Conservation (phyloP, 1,284 basidiomycete genomes). For the Rhodotorula sp. region DNA sequence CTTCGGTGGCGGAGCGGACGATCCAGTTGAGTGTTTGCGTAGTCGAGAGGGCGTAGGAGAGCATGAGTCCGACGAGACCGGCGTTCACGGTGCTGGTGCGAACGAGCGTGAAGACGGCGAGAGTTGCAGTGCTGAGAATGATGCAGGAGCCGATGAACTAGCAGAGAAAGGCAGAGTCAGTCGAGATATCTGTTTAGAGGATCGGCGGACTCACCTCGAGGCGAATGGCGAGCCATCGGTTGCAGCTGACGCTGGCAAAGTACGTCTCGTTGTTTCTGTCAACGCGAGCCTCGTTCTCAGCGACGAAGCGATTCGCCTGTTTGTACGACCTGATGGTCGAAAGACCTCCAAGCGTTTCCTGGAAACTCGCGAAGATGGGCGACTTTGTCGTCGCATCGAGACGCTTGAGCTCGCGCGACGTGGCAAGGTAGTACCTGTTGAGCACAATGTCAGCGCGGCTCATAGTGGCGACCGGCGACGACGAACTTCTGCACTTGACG, state of each 20-base stretch:
- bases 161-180: neutral
- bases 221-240: conserved; percentile 67
- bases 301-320: conserved; percentile 70
- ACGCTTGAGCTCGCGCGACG: conserved; percentile 67
- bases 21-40: conserved; percentile 50
- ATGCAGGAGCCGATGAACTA: conserved; percentile 72
- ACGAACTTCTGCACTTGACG: conserved; percentile 66
- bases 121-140: conserved; percentile 68
- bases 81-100: conserved; percentile 69
- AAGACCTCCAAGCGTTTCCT: conserved; percentile 78
- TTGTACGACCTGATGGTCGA: conserved; percentile 71
- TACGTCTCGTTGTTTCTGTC: conserved; percentile 73
- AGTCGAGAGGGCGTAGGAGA: conserved; percentile 77
- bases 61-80: conserved; percentile 84
- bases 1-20: conserved; percentile 56
- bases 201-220: conserved; percentile 54
- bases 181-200: too few species aligned
- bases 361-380: conserved; percentile 73
- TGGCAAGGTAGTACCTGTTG: conserved; percentile 78
- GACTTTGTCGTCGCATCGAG: conserved; percentile 85
- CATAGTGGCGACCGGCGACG: neutral
- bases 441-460: conserved; percentile 7
- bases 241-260: conserved; percentile 59
- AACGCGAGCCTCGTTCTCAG: conserved; percentile 72
- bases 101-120: conserved; percentile 68